A percentile compares a stretch with the other conserved stretches of the same genome.
Evolutionary conservation across 2,329 filamentous ascomycete genomes (phyloP).

Genomic region (Neofusicoccum ribis): DNA sequence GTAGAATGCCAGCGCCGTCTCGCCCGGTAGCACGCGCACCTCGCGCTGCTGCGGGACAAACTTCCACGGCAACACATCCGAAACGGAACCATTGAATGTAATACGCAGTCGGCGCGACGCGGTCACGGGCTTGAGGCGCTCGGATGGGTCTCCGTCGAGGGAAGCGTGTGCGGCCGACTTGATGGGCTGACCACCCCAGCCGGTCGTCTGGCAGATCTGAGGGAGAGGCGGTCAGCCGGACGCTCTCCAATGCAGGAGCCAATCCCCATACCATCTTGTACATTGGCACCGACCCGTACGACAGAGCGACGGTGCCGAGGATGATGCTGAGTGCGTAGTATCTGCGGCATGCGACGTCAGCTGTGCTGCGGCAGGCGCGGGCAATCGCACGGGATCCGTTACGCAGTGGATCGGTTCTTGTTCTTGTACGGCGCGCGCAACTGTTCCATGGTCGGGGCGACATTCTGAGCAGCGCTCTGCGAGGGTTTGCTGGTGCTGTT

Average conservation of each 20-base stretch:
- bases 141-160: constrained; percentile 62
- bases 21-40: constrained; percentile 89
- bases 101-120: constrained; percentile 84
- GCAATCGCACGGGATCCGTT: constrained; percentile 27
- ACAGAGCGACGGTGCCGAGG: constrained; percentile 74
- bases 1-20: constrained; percentile 96
- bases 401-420: constrained; percentile 69
- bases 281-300: constrained; percentile 80
- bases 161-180: constrained; percentile 71
- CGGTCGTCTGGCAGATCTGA: constrained; percentile 79
- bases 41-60: constrained; percentile 96
- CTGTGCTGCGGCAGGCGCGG: neutral
- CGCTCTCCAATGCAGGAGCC: neutral
- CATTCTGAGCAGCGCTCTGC: constrained; percentile 28
- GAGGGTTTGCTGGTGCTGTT: constrained; percentile 32
- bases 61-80: constrained; percentile 95
- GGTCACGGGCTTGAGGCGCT: constrained; percentile 77
- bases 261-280: constrained; percentile 74
- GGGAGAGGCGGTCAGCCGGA: neutral
- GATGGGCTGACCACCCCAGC: constrained; percentile 91
- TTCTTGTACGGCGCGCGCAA: constrained; percentile 63
- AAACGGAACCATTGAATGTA: constrained; percentile 94
- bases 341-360: constrained; percentile 40
- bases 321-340: constrained; percentile 77
- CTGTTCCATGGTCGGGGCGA: constrained; percentile 61